phyloP scores from a whole-genome alignment of 768 basidiomycete species.

The Leucosporidium creatinivorum region DNA sequence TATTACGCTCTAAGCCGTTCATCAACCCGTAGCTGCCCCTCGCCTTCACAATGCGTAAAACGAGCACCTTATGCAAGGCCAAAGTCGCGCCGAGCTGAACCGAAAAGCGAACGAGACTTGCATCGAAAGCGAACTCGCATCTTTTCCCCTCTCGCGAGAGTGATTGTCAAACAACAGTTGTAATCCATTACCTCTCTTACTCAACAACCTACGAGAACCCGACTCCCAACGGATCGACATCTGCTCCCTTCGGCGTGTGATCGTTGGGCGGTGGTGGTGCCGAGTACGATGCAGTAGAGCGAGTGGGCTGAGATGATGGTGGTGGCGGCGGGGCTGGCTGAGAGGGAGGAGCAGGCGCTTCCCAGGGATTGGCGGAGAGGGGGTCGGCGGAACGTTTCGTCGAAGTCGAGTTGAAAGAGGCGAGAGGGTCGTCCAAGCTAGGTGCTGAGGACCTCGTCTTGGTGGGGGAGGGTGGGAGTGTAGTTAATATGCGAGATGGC shows the following conservation, averaged over 20 bases:
- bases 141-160: too few species aligned
- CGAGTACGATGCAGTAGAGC: neutral
- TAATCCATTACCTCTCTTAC: too few species aligned
- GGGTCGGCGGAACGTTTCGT: neutral
- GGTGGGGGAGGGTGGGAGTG: neutral
- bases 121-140: too few species aligned
- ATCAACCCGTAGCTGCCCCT: too few species aligned
- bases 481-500: neutral
- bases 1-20: too few species aligned
- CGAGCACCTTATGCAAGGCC: too few species aligned
- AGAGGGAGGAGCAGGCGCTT: neutral
- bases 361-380: neutral
- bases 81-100: too few species aligned
- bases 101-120: too few species aligned
- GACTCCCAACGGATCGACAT: slow-evolving; percentile 1
- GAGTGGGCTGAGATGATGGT: neutral
- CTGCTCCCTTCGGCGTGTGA: neutral
- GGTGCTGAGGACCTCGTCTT: neutral
- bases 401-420: neutral
- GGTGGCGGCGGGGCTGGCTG: neutral
- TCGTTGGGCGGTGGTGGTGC: neutral
- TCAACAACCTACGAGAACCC: neutral
- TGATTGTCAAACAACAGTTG: too few species aligned
- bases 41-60: too few species aligned
- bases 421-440: neutral